phyloP scores from a whole-genome alignment of 23 red algal species.

The Rhodosorus marinus region DNA sequence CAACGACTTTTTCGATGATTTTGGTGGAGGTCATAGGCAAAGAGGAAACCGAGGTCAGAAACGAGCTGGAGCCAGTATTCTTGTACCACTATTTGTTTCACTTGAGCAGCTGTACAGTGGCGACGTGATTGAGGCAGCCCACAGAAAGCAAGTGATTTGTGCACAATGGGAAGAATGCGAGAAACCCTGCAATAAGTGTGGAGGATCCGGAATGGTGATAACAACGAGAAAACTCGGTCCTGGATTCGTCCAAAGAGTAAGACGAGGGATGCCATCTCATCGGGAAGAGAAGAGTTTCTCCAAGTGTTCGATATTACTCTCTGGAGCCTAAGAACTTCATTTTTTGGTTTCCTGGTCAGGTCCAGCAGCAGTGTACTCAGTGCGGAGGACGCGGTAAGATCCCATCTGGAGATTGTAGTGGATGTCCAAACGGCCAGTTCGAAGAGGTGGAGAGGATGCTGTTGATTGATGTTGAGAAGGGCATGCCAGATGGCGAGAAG shows the following conservation, averaged over 20 bases:
- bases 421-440: constrained; percentile 87
- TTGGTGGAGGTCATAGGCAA: constrained; percentile 15
- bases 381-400: constrained; percentile 77
- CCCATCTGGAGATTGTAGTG: constrained; percentile 28
- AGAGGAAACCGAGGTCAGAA: constrained; percentile 11
- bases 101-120: constrained; percentile 76
- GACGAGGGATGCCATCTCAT: no score
- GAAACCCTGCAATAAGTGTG: constrained; percentile 41
- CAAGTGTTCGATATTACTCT: no score
- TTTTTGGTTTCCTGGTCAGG: no score
- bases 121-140: constrained; percentile 40
- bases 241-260: neutral
- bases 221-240: constrained; percentile 50
- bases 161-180: constrained; percentile 65
- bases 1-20: constrained; percentile 21
- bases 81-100: constrained; percentile 28
- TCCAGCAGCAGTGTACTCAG: constrained; percentile 80
- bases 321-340: no score
- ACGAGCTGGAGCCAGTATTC: constrained; percentile 20
- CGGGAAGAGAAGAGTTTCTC: no score
- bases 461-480: constrained; percentile 68
- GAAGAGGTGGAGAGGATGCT: constrained; percentile 67
- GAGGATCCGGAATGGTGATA: constrained; percentile 52
- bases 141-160: constrained; percentile 66
- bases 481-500: constrained; percentile 29